A percentile compares a stretch with the other conserved stretches of the same genome.
phyloP scores from a whole-genome alignment of 345 rosid genomes.

The Eutrema yunnanense region DNA sequence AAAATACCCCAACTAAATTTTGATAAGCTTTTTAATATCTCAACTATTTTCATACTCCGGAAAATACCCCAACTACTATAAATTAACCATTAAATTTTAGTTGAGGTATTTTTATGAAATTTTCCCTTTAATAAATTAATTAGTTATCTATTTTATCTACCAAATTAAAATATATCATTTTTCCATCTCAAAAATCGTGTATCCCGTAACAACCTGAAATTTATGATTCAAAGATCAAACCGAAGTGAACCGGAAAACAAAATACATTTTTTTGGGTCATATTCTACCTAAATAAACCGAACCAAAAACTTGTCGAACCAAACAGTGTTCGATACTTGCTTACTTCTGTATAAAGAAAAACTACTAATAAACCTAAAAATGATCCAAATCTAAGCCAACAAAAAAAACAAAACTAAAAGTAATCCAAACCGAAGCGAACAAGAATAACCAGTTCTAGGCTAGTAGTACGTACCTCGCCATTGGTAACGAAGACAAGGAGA shows the following conservation, averaged over 20 bases:
- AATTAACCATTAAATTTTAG: too few relatives aligned
- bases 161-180: too few relatives aligned
- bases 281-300: not conserved
- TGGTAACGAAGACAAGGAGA: constrained; percentile 65
- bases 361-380: not conserved
- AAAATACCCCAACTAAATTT: too few relatives aligned
- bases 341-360: not conserved
- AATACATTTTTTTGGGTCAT: not conserved
- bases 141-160: too few relatives aligned
- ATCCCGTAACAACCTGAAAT: not conserved
- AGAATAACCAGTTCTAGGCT: not conserved
- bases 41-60: too few relatives aligned
- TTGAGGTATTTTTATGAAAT: too few relatives aligned
- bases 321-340: not conserved
- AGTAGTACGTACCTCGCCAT: constrained; percentile 34
- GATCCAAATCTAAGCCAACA: not conserved
- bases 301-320: not conserved
- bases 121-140: too few relatives aligned
- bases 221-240: not conserved
- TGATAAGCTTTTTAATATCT: too few relatives aligned
- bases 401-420: not conserved
- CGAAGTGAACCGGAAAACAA: not conserved
- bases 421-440: not conserved
- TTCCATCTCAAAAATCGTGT: too few relatives aligned
- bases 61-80: too few relatives aligned